Evolutionary conservation across 2,329 filamentous ascomycete genomes (phyloP).

Genomic region (Endothia cerciana): DNA sequence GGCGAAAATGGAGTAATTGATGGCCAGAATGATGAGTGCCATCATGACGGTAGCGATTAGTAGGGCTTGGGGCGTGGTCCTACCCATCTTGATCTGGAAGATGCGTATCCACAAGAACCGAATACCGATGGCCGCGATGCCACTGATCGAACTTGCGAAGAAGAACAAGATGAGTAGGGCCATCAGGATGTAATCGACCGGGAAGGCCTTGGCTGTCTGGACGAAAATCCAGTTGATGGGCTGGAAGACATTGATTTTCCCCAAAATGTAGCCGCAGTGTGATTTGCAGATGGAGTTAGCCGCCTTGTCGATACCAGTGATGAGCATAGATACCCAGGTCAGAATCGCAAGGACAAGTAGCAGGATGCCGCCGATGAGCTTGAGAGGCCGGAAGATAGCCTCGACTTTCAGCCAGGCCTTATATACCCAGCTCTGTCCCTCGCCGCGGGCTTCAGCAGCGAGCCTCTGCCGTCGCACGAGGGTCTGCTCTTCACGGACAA

Average conservation of each 20-base stretch:
- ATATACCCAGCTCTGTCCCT: slow-evolving; percentile 75
- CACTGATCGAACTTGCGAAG: slow-evolving; percentile 85
- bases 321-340: slow-evolving; percentile 89
- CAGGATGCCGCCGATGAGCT: slow-evolving; percentile 81
- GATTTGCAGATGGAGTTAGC: slow-evolving; percentile 92
- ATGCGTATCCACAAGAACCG: slow-evolving; percentile 94
- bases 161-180: slow-evolving; percentile 82
- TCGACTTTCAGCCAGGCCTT: slow-evolving; percentile 79
- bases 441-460: slow-evolving; percentile 78
- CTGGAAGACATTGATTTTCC: slow-evolving; percentile 87
- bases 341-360: slow-evolving; percentile 75
- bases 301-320: slow-evolving; percentile 94
- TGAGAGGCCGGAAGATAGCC: slow-evolving; percentile 83
- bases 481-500: slow-evolving; percentile 89
- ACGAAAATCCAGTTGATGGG: slow-evolving; percentile 91
- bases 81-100: slow-evolving; percentile 86
- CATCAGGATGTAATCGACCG: slow-evolving; percentile 90
- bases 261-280: slow-evolving; percentile 90
- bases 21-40: slow-evolving; percentile 83
- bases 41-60: slow-evolving; percentile 90
- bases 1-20: slow-evolving; percentile 93
- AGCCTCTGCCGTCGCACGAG: slow-evolving; percentile 87
- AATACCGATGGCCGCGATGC: slow-evolving; percentile 85
- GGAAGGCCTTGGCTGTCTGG: slow-evolving; percentile 80
- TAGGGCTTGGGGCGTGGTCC: slow-evolving; percentile 89